Evolutionary conservation across 2,329 filamentous ascomycete species (phyloP).

Genomic region (Coleophoma eucalyptorum): DNA sequence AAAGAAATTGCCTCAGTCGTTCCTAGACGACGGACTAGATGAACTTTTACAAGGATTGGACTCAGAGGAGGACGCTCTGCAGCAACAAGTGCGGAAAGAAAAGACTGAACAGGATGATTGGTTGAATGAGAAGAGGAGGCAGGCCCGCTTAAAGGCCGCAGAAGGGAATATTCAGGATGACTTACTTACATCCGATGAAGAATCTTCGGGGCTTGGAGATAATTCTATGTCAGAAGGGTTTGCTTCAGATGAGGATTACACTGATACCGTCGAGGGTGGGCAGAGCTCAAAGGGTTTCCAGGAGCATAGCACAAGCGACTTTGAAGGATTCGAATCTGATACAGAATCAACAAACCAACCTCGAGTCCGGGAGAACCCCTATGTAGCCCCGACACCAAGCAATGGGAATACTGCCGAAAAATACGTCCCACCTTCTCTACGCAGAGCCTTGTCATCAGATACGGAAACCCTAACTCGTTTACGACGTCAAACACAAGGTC

Average conservation of each 20-base stretch:
- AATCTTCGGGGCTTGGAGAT: conserved; percentile 14
- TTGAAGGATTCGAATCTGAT: conserved; percentile 33
- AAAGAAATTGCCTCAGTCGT: conserved; percentile 68
- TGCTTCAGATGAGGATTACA: conserved; percentile 20
- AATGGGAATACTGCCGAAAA: conserved; percentile 53
- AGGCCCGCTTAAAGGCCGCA: conserved; percentile 26
- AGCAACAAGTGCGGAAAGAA: conserved; percentile 48
- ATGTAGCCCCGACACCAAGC: conserved; percentile 64
- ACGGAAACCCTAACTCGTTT: conserved; percentile 66
- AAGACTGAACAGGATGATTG: conserved; percentile 56
- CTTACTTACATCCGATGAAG: conserved; percentile 5
- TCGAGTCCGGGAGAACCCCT: conserved; percentile 76
- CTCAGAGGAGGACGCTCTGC: conserved; percentile 42
- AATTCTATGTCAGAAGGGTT: conserved; percentile 23
- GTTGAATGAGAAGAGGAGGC: conserved; percentile 53
- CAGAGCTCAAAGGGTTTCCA: conserved; percentile 32
- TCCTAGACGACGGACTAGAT: conserved; percentile 79
- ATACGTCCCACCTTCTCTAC: conserved; percentile 86
- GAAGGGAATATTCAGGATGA: background rate
- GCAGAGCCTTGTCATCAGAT: conserved; percentile 59
- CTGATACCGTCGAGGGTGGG: conserved; percentile 17
- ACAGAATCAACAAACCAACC: conserved; percentile 18
- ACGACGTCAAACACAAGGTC: conserved; percentile 77
- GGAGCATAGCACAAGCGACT: conserved; percentile 23
- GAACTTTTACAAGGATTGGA: conserved; percentile 70